Evolutionary conservation across 805 yeast species (phyloP).

Genomic region (Lachancea lanzarotensis): DNA sequence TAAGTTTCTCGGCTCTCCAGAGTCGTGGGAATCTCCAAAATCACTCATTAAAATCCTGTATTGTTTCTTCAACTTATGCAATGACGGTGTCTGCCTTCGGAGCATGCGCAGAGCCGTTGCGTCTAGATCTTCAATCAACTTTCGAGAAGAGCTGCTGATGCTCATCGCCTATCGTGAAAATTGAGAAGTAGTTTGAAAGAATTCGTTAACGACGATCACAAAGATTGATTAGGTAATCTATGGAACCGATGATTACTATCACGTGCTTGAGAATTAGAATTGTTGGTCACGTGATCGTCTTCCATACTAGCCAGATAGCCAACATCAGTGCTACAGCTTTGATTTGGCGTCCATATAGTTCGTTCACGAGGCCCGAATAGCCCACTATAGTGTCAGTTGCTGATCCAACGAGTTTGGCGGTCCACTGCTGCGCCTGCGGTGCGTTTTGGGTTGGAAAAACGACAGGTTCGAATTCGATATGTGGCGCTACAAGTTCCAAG

Average conservation of each 20-base stretch:
- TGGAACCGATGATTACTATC: too few relatives aligned
- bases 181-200: too few relatives aligned
- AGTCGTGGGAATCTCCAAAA: background rate
- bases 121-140: background rate
- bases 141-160: too few relatives aligned
- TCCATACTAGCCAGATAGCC: background rate
- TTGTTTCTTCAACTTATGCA: background rate
- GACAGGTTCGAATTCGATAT: background rate
- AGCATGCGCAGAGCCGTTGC: background rate
- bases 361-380: constrained; percentile 23
- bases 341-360: constrained; percentile 2
- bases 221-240: too few relatives aligned
- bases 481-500: constrained; percentile 44
- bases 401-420: constrained; percentile 8
- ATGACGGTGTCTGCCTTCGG: background rate
- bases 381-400: constrained; percentile 21
- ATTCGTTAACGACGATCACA: too few relatives aligned
- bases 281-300: constrained; percentile 2
- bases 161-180: too few relatives aligned
- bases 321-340: background rate
- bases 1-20: background rate
- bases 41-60: background rate
- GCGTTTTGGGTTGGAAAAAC: background rate
- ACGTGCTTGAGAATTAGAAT: too few relatives aligned
- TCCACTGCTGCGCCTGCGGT: background rate